Base-by-base conservation (phyloP, 768 basidiomycete species). In the Melanogaster broomeanus region DNA sequence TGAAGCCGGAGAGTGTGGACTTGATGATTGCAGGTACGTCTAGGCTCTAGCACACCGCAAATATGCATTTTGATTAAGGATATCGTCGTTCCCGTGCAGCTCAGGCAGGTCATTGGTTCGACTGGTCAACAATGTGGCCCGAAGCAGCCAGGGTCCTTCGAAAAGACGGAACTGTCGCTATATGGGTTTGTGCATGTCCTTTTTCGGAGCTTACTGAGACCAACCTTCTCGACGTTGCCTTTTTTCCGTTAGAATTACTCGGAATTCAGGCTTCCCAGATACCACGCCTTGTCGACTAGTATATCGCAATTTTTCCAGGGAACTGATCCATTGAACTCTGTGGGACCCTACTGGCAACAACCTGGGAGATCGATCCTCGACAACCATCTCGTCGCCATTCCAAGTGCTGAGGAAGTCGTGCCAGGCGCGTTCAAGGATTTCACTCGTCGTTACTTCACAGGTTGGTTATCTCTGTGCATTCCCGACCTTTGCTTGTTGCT, bases 91-190 rank as follows among this genome's bases (percentile, higher is more conserved):
- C 19, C 2, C 9, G 3, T 42, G 19, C 48, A 89, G 90, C 87
- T 1, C 91, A 91, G 66, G 80, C 90, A 0, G 84, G 82, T 1
- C 91, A 93, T 61, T 92, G 90, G 90, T 93, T 93, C 60, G 77
- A 92, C 58, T 89, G 84, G 80, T 62, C 68, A 3, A 79, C 75
- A 53, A 74, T 87, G 15, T 93, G 90, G 88, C 78, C 78, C 8
- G 87, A 91, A 65, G 72, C 80, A 0, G 73, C 75, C 9, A 73
- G 86, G 12, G 78, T 87, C 1, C 66, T 92, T 24, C 74, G 79
- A 39, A 74, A 70, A 2, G 76, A 80, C 11, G 90, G 88, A 4
- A 85, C 81, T 3, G 80, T 79, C 9, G 88, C 87, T 5, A 83
- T 85, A 53, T 92, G 89, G 87, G 90, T 87, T 55, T 25, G 78